Percentiles rank a stretch among this genome's conserved stretches.
phyloP scores from a whole-genome alignment of 2,329 filamentous ascomycete genomes.

The Paradendryphiella salina region DNA sequence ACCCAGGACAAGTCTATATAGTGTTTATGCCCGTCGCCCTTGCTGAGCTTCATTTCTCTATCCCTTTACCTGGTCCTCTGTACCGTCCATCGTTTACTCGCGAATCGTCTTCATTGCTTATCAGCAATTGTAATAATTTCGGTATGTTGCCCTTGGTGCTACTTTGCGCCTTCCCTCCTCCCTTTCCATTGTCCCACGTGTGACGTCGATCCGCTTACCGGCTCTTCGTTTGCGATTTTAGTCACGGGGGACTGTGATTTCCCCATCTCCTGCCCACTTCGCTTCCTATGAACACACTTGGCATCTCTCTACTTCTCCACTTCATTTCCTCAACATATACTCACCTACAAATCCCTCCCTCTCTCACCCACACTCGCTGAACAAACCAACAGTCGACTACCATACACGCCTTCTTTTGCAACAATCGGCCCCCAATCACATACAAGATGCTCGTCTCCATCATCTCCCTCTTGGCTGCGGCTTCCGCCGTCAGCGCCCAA shows the following conservation, averaged over 20 bases:
- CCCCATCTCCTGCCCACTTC: constrained; percentile 1
- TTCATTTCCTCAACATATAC: constrained; percentile 6
- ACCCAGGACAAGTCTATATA: constrained; percentile 16
- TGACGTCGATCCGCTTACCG: neutral
- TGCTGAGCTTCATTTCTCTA: neutral
- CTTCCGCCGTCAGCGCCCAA: constrained; percentile 37
- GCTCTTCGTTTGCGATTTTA: constrained; percentile 5
- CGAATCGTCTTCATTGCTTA: neutral
- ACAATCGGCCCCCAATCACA: constrained; percentile 13
- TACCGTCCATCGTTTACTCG: neutral
- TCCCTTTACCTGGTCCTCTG: constrained; percentile 1
- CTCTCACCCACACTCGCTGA: constrained; percentile 15
- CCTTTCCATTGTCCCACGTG: constrained; percentile 1
- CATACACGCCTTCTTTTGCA: constrained; percentile 12
- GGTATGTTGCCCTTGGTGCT: constrained; percentile 7
- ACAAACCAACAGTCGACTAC: constrained; percentile 5
- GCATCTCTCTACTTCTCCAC: constrained; percentile 3
- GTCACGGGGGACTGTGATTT: constrained; percentile 5
- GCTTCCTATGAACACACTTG: constrained; percentile 8
- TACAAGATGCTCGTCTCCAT: constrained; percentile 40
- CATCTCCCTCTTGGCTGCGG: constrained; percentile 36
- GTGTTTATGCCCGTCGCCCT: constrained; percentile 14
- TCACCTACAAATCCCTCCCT: constrained; percentile 2
- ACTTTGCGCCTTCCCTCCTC: constrained; percentile 1
- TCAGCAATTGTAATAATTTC: constrained; percentile 3